phyloP scores from a whole-genome alignment of 108 stramenopile genomes.

The Phaeodactylum tricornutum region DNA sequence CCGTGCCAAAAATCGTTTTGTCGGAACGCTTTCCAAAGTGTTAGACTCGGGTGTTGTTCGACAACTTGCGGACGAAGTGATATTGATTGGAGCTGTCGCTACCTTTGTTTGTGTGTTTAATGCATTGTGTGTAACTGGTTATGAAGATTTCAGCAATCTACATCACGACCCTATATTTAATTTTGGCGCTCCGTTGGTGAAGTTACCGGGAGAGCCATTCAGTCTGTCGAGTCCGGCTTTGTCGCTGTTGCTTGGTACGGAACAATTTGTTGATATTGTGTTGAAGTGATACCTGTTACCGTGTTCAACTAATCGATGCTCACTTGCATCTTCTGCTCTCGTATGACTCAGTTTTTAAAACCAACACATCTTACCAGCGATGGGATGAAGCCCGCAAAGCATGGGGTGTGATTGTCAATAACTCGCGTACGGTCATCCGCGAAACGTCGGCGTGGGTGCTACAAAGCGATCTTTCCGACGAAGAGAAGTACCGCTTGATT shows the following conservation, averaged over 20 bases:
- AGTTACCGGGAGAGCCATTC: slow-evolving; percentile 30
- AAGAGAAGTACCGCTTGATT: slow-evolving; percentile 8
- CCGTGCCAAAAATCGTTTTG: slow-evolving; percentile 37
- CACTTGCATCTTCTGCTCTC: background rate
- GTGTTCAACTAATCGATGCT: background rate
- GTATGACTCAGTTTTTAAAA: slow-evolving; percentile 28
- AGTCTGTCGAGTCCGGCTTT: slow-evolving; percentile 28
- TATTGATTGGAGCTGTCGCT: slow-evolving; percentile 21
- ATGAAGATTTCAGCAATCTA: slow-evolving; percentile 26
- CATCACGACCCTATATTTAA: slow-evolving; percentile 19
- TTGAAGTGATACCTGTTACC: background rate
- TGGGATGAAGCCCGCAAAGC: slow-evolving; percentile 57
- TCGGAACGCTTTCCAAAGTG: slow-evolving; percentile 21
- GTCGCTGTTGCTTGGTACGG: slow-evolving; percentile 38
- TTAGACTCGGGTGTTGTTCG: slow-evolving; percentile 34
- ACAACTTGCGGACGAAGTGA: slow-evolving; percentile 25
- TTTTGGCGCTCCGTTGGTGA: slow-evolving; percentile 9
- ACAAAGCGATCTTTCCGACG: slow-evolving; percentile 6
- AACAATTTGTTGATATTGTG: background rate
- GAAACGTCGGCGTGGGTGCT: background rate
- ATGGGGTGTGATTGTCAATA: slow-evolving; percentile 43
- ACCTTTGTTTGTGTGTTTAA: slow-evolving; percentile 27
- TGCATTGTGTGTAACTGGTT: slow-evolving; percentile 20
- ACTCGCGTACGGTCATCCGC: slow-evolving; percentile 34
- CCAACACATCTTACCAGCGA: slow-evolving; percentile 38